These are phyloP conservation scores for Diaporthe aspalathi DNA, from an alignment of 2,329 filamentous ascomycete genomes.

Conservation along the genomic window DNA sequence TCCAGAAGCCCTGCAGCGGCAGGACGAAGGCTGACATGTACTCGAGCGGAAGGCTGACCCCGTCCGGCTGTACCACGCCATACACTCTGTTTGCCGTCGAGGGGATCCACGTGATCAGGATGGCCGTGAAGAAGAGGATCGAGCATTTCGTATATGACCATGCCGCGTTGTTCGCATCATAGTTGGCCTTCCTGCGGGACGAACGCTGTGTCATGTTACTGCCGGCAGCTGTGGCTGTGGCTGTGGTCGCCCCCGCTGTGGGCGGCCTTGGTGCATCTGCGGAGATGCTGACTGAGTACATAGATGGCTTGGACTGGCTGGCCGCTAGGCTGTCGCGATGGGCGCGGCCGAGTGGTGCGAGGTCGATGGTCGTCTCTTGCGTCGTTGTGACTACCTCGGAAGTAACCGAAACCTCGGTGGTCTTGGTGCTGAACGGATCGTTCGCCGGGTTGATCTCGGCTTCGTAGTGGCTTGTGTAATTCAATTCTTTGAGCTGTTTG, in stretches of 20 bases:
- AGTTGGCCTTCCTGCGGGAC: conserved; percentile 51
- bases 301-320: conserved; percentile 37
- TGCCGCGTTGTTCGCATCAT: conserved; percentile 71
- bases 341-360: conserved; percentile 47
- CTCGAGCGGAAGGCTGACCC: conserved; percentile 69
- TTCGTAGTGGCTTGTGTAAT: conserved; percentile 57
- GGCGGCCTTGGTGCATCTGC: conserved; percentile 4
- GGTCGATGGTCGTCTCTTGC: conserved; percentile 46
- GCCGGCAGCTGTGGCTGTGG: conserved; percentile 17
- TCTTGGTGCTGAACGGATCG: conserved; percentile 64
- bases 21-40: conserved; percentile 79
- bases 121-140: conserved; percentile 76
- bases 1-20: conserved; percentile 88
- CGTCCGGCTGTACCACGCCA: conserved; percentile 68
- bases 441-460: conserved; percentile 54
- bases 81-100: conserved; percentile 83
- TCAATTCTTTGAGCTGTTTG: conserved; percentile 65
- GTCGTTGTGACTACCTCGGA: conserved; percentile 56
- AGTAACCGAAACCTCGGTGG: conserved; percentile 74
- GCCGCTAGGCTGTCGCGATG: conserved; percentile 9
- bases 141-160: conserved; percentile 79
- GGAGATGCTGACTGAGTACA: conserved; percentile 65
- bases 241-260: neutral
- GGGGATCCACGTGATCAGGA: conserved; percentile 80
- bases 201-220: conserved; percentile 43